Percentiles rank a stretch among this genome's conserved stretches.
Conservation (phyloP, 2,329 filamentous ascomycete genomes). For the Pseudocercospora cruenta region DNA sequence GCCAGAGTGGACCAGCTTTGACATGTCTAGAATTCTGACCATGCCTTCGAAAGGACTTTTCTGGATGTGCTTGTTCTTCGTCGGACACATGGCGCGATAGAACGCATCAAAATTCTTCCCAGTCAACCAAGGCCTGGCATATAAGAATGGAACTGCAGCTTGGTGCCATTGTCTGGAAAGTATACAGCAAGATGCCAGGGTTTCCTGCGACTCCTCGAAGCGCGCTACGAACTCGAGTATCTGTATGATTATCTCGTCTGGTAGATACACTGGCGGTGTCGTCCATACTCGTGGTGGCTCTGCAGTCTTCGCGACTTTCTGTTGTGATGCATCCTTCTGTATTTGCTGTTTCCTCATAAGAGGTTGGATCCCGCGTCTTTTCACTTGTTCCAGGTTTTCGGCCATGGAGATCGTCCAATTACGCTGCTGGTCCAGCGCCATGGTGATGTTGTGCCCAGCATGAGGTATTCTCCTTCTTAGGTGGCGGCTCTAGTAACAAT, state of each 20-base stretch:
- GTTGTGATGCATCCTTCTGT: conserved; percentile 12
- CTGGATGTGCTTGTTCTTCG: conserved; percentile 52
- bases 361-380: conserved; percentile 19
- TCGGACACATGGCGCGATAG: conserved; percentile 58
- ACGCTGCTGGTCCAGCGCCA: conserved; percentile 41
- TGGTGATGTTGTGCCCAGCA: conserved; percentile 14
- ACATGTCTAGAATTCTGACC: conserved; percentile 58
- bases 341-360: conserved; percentile 9
- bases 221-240: conserved; percentile 52
- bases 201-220: conserved; percentile 46
- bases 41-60: conserved; percentile 54
- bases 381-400: conserved; percentile 38
- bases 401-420: conserved; percentile 43
- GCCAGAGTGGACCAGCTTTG: conserved; percentile 61
- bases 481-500: conserved; percentile 5
- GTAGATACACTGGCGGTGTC: conserved; percentile 47
- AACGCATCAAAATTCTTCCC: conserved; percentile 60
- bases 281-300: conserved; percentile 21
- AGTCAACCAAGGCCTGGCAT: conserved; percentile 55
- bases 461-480: neutral
- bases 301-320: conserved; percentile 6
- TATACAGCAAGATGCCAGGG: conserved; percentile 57
- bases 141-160: conserved; percentile 56
- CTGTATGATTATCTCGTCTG: conserved; percentile 58
- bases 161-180: conserved; percentile 62